Percentiles rank a stretch among this genome's conserved stretches.
Conservation (phyloP, 768 basidiomycete species). For the Serendipita vermifera region DNA sequence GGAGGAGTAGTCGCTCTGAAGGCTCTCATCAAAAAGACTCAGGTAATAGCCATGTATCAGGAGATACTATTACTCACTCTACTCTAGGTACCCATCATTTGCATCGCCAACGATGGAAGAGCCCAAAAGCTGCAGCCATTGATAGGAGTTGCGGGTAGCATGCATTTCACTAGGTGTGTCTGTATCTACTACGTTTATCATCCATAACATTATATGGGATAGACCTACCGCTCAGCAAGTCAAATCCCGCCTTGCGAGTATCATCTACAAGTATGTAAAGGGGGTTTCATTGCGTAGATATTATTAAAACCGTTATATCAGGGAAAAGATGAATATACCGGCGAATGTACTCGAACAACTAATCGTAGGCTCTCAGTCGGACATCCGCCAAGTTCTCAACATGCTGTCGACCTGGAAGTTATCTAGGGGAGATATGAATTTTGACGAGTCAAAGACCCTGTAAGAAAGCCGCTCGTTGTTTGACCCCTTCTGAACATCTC, state of each 20-base stretch:
- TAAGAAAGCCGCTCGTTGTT: slow-evolving; percentile 29
- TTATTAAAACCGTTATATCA: slow-evolving; percentile 22
- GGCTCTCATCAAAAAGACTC: slow-evolving; percentile 83
- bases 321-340: slow-evolving; percentile 89
- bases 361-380: slow-evolving; percentile 76
- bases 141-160: slow-evolving; percentile 49
- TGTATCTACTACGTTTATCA: not conserved
- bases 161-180: slow-evolving; percentile 65
- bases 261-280: slow-evolving; percentile 68
- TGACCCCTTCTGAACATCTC: not conserved
- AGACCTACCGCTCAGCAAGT: slow-evolving; percentile 69
- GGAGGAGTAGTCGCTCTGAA: slow-evolving; percentile 93
- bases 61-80: not conserved
- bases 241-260: slow-evolving; percentile 77
- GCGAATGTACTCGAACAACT: slow-evolving; percentile 88
- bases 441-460: slow-evolving; percentile 87
- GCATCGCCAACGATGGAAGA: slow-evolving; percentile 84
- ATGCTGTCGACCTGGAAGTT: slow-evolving; percentile 97
- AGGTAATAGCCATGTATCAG: slow-evolving; percentile 33
- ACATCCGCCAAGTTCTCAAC: slow-evolving; percentile 93
- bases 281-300: not conserved
- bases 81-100: slow-evolving; percentile 81
- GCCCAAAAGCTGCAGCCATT: slow-evolving; percentile 90
- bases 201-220: slow-evolving; percentile 2
- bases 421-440: slow-evolving; percentile 67